Conservation (phyloP, 139 green algal genomes). For the Microglena sp. region DNA sequence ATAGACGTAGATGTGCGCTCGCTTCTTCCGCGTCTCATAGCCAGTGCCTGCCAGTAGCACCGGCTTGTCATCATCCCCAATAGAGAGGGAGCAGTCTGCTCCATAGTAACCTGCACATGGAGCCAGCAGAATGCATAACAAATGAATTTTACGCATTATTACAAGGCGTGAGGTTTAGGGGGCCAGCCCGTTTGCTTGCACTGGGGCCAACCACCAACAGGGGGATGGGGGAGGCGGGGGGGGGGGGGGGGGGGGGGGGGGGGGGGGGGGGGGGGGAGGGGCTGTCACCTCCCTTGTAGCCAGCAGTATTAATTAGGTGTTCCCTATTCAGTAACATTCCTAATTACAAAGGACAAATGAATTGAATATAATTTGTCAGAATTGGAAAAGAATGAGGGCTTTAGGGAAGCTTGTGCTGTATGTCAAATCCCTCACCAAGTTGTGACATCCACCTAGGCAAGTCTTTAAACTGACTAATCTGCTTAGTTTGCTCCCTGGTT, state of each 20-base stretch:
- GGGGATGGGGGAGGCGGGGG: too few relatives aligned
- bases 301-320: background rate
- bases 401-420: background rate
- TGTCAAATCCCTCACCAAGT: background rate
- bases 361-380: background rate
- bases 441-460: too few relatives aligned
- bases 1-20: constrained; percentile 24
- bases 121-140: too few relatives aligned
- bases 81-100: constrained; percentile 22
- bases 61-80: constrained; percentile 7
- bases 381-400: background rate
- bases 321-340: background rate
- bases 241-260: too few relatives aligned
- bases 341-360: background rate
- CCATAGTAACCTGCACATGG: constrained; percentile 17
- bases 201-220: too few relatives aligned
- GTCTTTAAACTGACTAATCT: too few relatives aligned
- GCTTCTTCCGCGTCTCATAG: constrained; percentile 6
- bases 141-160: too few relatives aligned
- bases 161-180: too few relatives aligned
- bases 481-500: too few relatives aligned
- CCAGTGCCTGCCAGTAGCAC: constrained; percentile 9
- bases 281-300: background rate
- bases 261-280: too few relatives aligned
- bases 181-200: too few relatives aligned